These are phyloP conservation scores for Pichia sp. DNA, from an alignment of 1,139 yeast genomes.

Conservation along the genomic window DNA sequence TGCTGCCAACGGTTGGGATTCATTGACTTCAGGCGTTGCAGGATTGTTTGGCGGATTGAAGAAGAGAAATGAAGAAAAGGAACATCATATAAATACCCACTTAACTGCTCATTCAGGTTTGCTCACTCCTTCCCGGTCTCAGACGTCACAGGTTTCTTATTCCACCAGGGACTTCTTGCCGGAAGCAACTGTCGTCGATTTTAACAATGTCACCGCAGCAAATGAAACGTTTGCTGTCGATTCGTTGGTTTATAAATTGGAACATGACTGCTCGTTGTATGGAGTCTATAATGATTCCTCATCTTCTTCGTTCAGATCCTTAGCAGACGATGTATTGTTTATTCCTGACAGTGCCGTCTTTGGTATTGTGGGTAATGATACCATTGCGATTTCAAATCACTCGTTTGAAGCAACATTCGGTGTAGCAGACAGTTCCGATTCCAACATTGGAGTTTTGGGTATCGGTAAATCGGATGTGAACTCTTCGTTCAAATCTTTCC, in stretches of 20 bases:
- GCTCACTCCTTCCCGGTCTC: not conserved
- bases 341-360: slow-evolving; percentile 44
- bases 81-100: not conserved
- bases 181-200: not conserved
- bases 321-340: slow-evolving; percentile 30
- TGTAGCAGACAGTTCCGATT: slow-evolving; percentile 41
- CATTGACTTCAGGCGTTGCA: slow-evolving; percentile 1
- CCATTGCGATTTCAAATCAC: slow-evolving; percentile 31
- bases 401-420: slow-evolving; percentile 43
- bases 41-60: not conserved
- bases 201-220: not conserved
- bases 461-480: slow-evolving; percentile 34
- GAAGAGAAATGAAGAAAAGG: slow-evolving; percentile 4
- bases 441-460: slow-evolving; percentile 50
- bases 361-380: slow-evolving; percentile 30
- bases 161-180: slow-evolving; percentile 1
- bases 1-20: slow-evolving; percentile 5
- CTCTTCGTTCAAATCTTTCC: slow-evolving; percentile 34
- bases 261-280: slow-evolving; percentile 27
- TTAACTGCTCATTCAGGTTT: not conserved
- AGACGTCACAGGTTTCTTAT: not conserved
- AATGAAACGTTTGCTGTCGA: not conserved
- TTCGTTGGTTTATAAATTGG: not conserved
- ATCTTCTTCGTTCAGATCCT: slow-evolving; percentile 37
- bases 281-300: slow-evolving; percentile 40